phyloP scores from a whole-genome alignment of 108 stramenopile genomes.

The Thalassiosira profunda region DNA sequence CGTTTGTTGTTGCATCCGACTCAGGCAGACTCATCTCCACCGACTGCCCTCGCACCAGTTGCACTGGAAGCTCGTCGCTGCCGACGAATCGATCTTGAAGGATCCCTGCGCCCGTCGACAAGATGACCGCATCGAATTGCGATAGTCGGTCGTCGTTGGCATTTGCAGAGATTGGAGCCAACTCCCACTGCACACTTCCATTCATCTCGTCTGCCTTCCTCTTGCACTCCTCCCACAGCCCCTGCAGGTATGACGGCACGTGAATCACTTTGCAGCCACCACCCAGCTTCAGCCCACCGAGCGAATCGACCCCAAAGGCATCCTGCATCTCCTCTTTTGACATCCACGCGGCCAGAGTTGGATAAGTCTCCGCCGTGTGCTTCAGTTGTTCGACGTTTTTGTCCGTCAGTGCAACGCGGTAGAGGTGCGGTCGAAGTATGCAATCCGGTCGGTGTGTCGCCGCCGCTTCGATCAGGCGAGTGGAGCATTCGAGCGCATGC shows the following conservation, averaged over 20 bases:
- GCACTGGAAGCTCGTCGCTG: slow-evolving; percentile 50
- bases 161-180: slow-evolving; percentile 3
- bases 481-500: slow-evolving; percentile 62
- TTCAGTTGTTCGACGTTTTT: slow-evolving; percentile 51
- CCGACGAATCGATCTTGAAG: slow-evolving; percentile 41
- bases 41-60: slow-evolving; percentile 89
- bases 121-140: slow-evolving; percentile 59
- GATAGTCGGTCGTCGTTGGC: slow-evolving; percentile 12
- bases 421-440: slow-evolving; percentile 59
- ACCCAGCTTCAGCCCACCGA: slow-evolving; percentile 64
- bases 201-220: slow-evolving; percentile 16
- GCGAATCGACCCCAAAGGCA: slow-evolving; percentile 30
- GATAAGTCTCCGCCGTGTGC: slow-evolving; percentile 26
- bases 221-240: slow-evolving; percentile 62
- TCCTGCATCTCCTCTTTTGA: slow-evolving; percentile 32
- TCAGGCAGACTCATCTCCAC: slow-evolving; percentile 53
- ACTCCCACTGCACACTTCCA: slow-evolving; percentile 26
- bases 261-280: slow-evolving; percentile 81
- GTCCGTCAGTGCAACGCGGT: slow-evolving; percentile 68
- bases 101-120: slow-evolving; percentile 76
- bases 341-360: slow-evolving; percentile 63
- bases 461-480: slow-evolving; percentile 54
- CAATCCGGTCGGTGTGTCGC: slow-evolving; percentile 39
- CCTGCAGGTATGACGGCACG: slow-evolving; percentile 73
- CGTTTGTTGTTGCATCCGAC: slow-evolving; percentile 4